Evolutionary conservation across 148 eudicot genomes (phyloP).

Genomic region (Simmondsia chinensis): DNA sequence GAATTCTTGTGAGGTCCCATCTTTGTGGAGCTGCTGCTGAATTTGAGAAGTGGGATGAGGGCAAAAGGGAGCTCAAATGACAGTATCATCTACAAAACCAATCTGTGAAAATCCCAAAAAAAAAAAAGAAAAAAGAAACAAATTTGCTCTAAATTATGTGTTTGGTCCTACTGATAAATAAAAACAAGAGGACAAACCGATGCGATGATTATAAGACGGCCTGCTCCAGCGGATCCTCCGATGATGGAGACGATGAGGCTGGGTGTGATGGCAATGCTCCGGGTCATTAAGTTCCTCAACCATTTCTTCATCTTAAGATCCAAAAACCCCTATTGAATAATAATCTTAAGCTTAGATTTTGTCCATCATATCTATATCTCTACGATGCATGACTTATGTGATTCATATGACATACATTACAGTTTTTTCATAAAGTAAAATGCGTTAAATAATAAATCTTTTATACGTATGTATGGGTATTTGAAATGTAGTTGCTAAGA

Average conservation of each 20-base stretch:
- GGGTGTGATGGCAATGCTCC: constrained; percentile 37
- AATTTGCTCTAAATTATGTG: background rate
- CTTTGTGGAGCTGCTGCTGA: constrained; percentile 54
- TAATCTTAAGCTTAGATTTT: too few species aligned
- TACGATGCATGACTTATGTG: too few species aligned
- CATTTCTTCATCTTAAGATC: constrained; percentile 32
- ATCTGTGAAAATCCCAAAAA: too few species aligned
- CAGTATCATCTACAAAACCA: constrained; percentile 45
- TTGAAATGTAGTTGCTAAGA: too few species aligned
- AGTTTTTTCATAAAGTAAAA: too few species aligned
- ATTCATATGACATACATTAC: too few species aligned
- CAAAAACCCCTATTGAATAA: constrained; percentile 51
- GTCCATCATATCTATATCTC: too few species aligned
- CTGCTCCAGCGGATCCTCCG: constrained; percentile 34
- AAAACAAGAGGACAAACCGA: constrained; percentile 33
- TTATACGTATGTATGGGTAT: too few species aligned
- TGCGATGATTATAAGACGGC: constrained; percentile 59
- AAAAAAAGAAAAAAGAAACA: background rate
- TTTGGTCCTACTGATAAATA: too few species aligned
- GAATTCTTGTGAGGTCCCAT: constrained; percentile 89
- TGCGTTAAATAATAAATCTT: too few species aligned
- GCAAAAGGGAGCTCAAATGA: constrained; percentile 84
- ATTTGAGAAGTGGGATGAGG: constrained; percentile 66
- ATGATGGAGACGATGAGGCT: constrained; percentile 31
- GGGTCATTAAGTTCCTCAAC: constrained; percentile 28